Percentiles rank a stretch among this genome's conserved stretches.
phyloP scores from a whole-genome alignment of 106 monocot species.

The Cymbidium sinense region DNA sequence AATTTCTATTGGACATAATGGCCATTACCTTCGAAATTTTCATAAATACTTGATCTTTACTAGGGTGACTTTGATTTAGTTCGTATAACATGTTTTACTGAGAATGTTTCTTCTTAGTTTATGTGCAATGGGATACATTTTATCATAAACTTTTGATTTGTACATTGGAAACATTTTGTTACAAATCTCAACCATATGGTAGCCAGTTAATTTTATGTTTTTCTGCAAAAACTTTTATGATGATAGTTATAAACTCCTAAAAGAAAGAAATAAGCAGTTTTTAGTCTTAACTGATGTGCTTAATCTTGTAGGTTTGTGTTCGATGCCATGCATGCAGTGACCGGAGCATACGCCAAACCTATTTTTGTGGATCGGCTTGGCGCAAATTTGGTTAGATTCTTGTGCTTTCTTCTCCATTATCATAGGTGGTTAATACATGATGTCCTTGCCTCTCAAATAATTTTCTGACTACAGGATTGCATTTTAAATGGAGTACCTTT shows the following conservation, averaged over 20 bases:
- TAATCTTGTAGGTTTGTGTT: constrained; percentile 70
- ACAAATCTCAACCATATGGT: not conserved
- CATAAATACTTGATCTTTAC: not conserved
- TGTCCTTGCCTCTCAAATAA: not conserved
- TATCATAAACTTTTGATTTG: not conserved
- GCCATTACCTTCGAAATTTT: not conserved
- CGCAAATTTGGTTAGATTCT: constrained; percentile 49
- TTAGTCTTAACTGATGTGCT: not conserved
- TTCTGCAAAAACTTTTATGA: not conserved
- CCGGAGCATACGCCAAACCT: constrained; percentile 96
- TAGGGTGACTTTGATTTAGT: not conserved
- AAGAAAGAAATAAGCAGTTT: not conserved
- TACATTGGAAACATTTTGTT: not conserved
- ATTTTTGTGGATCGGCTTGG: constrained; percentile 97
- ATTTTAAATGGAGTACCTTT: constrained; percentile 89
- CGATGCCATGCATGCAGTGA: constrained; percentile 99
- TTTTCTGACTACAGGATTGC: constrained; percentile 44
- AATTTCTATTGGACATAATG: not conserved
- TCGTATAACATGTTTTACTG: not conserved
- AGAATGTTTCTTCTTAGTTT: not conserved
- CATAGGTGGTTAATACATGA: not conserved
- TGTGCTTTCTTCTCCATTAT: not conserved
- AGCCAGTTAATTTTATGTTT: not conserved
- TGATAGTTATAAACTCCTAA: not conserved
- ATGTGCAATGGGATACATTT: not conserved